A percentile compares a stretch with the other conserved stretches of the same genome.
phyloP scores from a whole-genome alignment of 331 rosid genomes.

The Malus hybrid region DNA sequence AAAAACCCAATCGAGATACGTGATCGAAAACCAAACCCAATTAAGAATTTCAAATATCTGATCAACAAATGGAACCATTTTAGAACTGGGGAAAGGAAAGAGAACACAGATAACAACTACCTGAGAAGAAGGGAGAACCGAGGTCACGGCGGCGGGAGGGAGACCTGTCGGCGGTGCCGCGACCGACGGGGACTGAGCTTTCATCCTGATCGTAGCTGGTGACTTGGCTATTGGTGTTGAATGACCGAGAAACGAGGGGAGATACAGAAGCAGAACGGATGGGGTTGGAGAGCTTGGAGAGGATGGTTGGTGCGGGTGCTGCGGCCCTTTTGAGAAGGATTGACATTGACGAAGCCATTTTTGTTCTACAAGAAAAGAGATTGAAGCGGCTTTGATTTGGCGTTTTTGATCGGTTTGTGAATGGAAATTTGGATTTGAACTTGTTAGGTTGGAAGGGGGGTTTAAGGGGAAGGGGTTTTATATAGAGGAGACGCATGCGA shows the following conservation, averaged over 20 bases:
- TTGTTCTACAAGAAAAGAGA: not conserved
- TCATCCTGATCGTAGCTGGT: conserved; percentile 9
- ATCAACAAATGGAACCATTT: too few relatives aligned
- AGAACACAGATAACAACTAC: conserved; percentile 21
- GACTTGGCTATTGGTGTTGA: conserved; percentile 53
- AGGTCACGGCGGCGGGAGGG: conserved; percentile 38
- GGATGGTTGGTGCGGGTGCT: not conserved
- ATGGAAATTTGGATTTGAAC: not conserved
- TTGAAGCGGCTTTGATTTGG: not conserved
- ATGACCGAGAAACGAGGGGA: conserved; percentile 41
- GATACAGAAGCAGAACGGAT: conserved; percentile 22
- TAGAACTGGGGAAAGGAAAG: not conserved
- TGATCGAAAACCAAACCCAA: too few relatives aligned
- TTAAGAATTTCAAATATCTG: too few relatives aligned
- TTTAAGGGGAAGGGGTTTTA: not conserved
- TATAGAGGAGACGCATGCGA: not conserved
- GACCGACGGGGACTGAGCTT: conserved; percentile 4
- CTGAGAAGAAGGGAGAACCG: conserved; percentile 27
- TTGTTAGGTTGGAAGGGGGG: not conserved
- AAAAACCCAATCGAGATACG: not conserved
- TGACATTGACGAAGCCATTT: conserved; percentile 21
- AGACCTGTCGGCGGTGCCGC: not conserved
- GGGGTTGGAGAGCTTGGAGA: conserved; percentile 20
- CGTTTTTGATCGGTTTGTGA: not conserved
- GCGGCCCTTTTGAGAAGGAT: conserved; percentile 17